Conservation (phyloP, 352 stramenopile genomes). For the Aphanomyces cochlioides region DNA sequence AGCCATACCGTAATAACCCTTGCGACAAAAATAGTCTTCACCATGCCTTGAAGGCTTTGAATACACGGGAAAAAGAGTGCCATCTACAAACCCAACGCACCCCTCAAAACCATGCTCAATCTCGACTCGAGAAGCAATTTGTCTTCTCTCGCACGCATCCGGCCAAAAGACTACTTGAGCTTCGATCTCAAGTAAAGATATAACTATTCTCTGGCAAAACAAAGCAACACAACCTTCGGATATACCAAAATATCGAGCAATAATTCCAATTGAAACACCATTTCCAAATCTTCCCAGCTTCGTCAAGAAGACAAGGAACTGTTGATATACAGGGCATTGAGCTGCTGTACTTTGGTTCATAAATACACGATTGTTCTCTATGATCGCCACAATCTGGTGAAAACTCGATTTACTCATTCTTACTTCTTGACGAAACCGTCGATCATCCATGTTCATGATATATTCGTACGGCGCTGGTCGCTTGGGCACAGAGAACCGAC, state of each 20-base stretch:
- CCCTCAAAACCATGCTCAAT: conserved; percentile 4
- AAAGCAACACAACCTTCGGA: conserved; percentile 3
- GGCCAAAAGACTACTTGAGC: conserved; percentile 1
- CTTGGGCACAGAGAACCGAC: no score
- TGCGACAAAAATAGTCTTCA: conserved; percentile 16
- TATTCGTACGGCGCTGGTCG: background rate
- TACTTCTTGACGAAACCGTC: conserved; percentile 2
- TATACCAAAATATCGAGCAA: conserved; percentile 22
- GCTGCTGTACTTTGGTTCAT: background rate
- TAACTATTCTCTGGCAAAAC: background rate
- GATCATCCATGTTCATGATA: background rate
- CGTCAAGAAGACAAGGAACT: conserved; percentile 13
- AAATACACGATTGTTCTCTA: conserved; percentile 5
- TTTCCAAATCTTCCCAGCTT: conserved; percentile 17
- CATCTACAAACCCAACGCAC: conserved; percentile 15
- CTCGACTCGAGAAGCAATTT: conserved; percentile 10
- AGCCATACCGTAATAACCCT: conserved; percentile 16
- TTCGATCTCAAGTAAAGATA: conserved; percentile 7
- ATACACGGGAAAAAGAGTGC: conserved; percentile 23
- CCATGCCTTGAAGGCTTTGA: conserved; percentile 12
- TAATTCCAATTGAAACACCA: conserved; percentile 6
- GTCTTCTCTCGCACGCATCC: background rate
- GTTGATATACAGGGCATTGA: conserved; percentile 5
- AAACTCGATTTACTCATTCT: conserved; percentile 1
- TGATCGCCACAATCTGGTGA: background rate